phyloP scores from a whole-genome alignment of 2,329 filamentous ascomycete genomes.

The Thelonectria discophora region DNA sequence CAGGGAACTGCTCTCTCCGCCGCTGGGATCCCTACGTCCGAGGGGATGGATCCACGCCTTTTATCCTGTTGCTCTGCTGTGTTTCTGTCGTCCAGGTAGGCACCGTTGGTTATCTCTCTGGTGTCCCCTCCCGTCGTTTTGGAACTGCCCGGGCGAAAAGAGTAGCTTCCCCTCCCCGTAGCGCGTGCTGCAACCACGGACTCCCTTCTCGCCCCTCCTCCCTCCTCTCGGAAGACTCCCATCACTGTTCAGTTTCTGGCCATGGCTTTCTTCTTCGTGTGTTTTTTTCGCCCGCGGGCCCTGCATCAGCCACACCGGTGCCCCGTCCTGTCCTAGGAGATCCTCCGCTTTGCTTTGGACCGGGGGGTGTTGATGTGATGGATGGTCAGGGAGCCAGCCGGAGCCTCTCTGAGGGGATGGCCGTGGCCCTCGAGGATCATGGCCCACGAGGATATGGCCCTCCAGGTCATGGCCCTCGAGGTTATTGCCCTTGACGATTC shows the following conservation, averaged over 20 bases:
- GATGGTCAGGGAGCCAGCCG: too few relatives aligned
- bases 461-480: too few relatives aligned
- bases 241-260: slow-evolving; percentile 9
- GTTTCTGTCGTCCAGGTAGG: too few relatives aligned
- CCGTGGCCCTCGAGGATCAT: too few relatives aligned
- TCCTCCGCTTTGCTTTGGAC: slow-evolving; percentile 3
- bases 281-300: neutral
- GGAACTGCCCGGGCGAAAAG: too few relatives aligned
- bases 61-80: neutral
- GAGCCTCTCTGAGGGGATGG: neutral
- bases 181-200: too few relatives aligned
- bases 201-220: too few relatives aligned
- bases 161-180: neutral
- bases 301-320: slow-evolving; percentile 18
- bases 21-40: slow-evolving; percentile 13
- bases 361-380: too few relatives aligned
- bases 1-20: neutral
- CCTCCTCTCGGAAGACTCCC: slow-evolving; percentile 1
- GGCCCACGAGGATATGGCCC: too few relatives aligned
- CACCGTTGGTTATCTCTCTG: too few relatives aligned
- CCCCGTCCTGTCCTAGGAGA: neutral
- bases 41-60: neutral
- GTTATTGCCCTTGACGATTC: too few relatives aligned
- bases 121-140: neutral
- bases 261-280: neutral